Evolutionary conservation across 176 grass and related monocot genomes (phyloP).

Genomic region (Aegilops tauschii): DNA sequence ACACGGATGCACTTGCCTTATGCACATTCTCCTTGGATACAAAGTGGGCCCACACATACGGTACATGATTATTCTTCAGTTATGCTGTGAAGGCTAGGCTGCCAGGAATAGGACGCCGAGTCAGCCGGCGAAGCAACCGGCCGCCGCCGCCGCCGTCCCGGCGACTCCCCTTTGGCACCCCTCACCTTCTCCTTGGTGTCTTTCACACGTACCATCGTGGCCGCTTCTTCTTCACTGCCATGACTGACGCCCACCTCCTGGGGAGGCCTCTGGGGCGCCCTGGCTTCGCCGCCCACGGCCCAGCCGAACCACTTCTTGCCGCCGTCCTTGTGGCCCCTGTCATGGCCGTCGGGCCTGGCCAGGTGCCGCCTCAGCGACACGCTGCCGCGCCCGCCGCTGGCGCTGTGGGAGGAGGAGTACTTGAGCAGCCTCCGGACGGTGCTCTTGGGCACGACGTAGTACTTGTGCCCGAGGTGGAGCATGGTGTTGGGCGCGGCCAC

Average conservation of each 20-base stretch:
- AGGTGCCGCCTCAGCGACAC: constrained; percentile 30
- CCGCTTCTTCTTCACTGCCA: not conserved
- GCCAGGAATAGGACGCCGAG: constrained; percentile 44
- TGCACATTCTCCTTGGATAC: not conserved
- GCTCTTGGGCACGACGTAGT: constrained; percentile 51
- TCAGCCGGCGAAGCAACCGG: constrained; percentile 26
- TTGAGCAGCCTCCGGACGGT: constrained; percentile 49
- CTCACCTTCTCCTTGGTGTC: not conserved
- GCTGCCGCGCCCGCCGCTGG: not conserved
- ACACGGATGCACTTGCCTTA: not conserved
- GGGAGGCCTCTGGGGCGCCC: not conserved
- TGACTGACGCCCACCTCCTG: not conserved
- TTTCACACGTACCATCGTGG: not conserved
- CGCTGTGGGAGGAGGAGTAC: constrained; percentile 13
- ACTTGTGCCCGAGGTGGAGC: constrained; percentile 43
- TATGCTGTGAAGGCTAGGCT: constrained; percentile 62
- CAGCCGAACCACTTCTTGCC: constrained; percentile 28
- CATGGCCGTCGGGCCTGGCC: not conserved
- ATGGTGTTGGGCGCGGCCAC: constrained; percentile 40
- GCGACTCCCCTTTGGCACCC: not conserved
- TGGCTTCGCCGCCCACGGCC: not conserved
- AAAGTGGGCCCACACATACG: not conserved
- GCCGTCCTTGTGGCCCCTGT: not conserved
- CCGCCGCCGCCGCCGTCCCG: not conserved
- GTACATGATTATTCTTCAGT: constrained; percentile 41